Percentiles rank a stretch among this genome's conserved stretches.
phyloP scores from a whole-genome alignment of 2,329 filamentous ascomycete genomes.

The Orbilia brochopaga region DNA sequence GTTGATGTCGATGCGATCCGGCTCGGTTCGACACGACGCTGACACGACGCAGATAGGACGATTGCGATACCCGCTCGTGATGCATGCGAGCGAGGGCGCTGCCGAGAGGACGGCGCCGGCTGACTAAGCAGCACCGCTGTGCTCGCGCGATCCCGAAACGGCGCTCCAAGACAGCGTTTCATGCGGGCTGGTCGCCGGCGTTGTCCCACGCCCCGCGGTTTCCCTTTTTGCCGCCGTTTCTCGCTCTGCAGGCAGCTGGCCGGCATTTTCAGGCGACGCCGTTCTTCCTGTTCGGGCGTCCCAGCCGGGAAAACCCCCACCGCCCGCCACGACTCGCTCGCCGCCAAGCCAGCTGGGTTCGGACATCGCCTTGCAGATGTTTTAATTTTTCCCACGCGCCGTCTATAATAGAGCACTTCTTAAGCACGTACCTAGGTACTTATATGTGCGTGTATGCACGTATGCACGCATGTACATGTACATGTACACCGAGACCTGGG shows the following conservation, averaged over 20 bases:
- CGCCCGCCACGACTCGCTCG: conserved; percentile 12
- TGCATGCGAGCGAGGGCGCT: not conserved
- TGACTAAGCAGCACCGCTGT: not conserved
- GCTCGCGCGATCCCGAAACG: conserved; percentile 1
- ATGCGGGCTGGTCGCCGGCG: not conserved
- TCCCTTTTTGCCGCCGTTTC: not conserved
- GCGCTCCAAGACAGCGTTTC: not conserved
- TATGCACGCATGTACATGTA: not conserved
- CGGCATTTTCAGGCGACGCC: conserved; percentile 1
- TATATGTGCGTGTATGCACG: not conserved
- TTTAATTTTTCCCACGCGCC: too few species aligned
- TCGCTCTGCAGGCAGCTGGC: not conserved
- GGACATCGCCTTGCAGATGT: conserved; percentile 34
- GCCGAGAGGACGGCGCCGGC: not conserved
- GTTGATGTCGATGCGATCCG: too few species aligned
- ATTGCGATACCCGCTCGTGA: too few species aligned
- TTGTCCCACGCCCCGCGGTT: too few species aligned
- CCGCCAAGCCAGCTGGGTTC: conserved; percentile 12
- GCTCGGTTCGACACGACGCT: too few species aligned
- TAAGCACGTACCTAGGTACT: not conserved
- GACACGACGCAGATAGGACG: too few species aligned
- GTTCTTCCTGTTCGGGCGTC: not conserved
- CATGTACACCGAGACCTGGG: too few species aligned
- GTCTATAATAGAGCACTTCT: too few species aligned
- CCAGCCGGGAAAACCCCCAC: conserved; percentile 4